A percentile compares a stretch with the other conserved stretches of the same genome.
phyloP scores from a whole-genome alignment of 2,329 filamentous ascomycete species.

The Venturia nashicola region DNA sequence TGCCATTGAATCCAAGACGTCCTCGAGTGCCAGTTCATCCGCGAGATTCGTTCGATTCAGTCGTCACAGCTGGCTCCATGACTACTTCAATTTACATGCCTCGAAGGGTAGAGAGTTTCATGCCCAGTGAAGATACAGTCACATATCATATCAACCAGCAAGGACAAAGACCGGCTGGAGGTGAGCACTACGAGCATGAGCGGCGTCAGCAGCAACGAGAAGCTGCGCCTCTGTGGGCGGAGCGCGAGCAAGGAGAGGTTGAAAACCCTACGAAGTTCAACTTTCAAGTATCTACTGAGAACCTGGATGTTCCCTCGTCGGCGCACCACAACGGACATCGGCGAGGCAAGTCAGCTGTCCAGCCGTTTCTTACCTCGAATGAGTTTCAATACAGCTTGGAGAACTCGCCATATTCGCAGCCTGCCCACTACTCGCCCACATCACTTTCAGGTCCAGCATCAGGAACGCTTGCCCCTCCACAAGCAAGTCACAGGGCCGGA shows the following conservation, averaged over 20 bases:
- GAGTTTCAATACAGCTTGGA: neutral
- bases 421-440: neutral
- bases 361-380: neutral
- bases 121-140: constrained; percentile 63
- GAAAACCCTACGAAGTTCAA: neutral
- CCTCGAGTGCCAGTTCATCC: constrained; percentile 39
- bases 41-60: constrained; percentile 55
- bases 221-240: neutral
- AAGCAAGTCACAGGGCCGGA: neutral
- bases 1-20: constrained; percentile 31
- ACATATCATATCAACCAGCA: constrained; percentile 60
- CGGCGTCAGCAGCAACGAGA: neutral
- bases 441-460: neutral
- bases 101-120: constrained; percentile 59
- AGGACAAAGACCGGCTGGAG: constrained; percentile 31
- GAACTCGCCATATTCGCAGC: neutral
- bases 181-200: constrained; percentile 12
- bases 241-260: neutral
- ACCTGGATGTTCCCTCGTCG: neutral
- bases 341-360: neutral
- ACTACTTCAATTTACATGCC: constrained; percentile 53
- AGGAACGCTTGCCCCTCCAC: neutral
- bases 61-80: constrained; percentile 44
- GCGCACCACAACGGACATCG: neutral
- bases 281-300: neutral